These are phyloP conservation scores for Xanthoceras sorbifolium DNA, from an alignment of 345 rosid species.

Conservation along the genomic window DNA sequence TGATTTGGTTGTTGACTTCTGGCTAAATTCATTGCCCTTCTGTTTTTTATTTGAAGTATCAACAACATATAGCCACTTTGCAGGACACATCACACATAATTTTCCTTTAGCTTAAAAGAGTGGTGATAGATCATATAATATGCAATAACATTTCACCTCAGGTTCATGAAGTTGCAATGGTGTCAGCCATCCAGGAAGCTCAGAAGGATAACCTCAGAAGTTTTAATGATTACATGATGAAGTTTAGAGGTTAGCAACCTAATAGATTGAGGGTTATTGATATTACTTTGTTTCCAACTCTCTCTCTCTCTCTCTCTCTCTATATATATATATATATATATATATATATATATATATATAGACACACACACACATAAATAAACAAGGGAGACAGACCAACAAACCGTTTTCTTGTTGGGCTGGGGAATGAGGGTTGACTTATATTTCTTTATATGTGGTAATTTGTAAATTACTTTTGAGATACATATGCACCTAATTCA, in stretches of 20 bases:
- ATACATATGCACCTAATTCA: neutral
- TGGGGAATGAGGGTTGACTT: neutral
- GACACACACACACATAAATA: neutral
- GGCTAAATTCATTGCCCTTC: neutral
- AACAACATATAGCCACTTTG: neutral
- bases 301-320: neutral
- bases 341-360: too few species aligned
- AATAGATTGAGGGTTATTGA: neutral
- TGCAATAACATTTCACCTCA: constrained; percentile 28
- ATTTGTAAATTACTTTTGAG: constrained; percentile 6
- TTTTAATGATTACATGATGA: constrained; percentile 95
- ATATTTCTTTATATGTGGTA: neutral
- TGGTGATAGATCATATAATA: neutral
- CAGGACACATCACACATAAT: neutral
- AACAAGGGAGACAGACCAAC: too few species aligned
- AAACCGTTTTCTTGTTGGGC: too few species aligned
- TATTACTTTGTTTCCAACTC: neutral
- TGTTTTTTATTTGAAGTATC: neutral
- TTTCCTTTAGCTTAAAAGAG: neutral
- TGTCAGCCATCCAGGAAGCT: constrained; percentile 95
- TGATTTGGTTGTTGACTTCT: constrained; percentile 12
- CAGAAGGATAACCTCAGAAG: constrained; percentile 90
- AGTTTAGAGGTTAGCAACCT: constrained; percentile 69
- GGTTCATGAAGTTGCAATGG: constrained; percentile 99
- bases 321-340: too few species aligned